A percentile compares a stretch with the other conserved stretches of the same genome.
Conservation (phyloP, 2,329 filamentous ascomycete species). For the Cladophialophora chaetospira region DNA sequence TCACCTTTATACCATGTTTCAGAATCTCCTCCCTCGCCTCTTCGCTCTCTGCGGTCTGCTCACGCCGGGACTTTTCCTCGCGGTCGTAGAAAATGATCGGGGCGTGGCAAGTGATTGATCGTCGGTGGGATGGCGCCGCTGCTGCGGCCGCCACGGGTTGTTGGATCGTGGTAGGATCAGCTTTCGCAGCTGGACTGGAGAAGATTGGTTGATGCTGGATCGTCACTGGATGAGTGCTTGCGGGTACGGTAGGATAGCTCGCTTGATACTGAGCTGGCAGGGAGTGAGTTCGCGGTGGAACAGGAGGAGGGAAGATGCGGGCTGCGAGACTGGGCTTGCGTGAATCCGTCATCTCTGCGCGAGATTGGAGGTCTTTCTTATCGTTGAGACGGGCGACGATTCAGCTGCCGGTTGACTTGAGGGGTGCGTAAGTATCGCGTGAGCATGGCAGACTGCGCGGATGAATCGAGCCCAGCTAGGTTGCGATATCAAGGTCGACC, state of each 20-base stretch:
- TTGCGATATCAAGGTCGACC: not conserved
- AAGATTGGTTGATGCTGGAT: not conserved
- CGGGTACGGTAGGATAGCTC: not conserved
- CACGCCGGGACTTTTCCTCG: slow-evolving; percentile 6
- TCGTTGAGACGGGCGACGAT: not conserved
- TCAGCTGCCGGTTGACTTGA: not conserved
- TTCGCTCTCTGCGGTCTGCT: slow-evolving; percentile 20
- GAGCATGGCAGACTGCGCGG: not conserved
- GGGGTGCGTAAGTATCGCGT: not conserved
- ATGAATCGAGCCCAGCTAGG: not conserved
- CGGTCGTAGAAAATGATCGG: slow-evolving; percentile 14
- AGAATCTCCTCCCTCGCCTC: slow-evolving; percentile 20
- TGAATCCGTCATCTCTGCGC: slow-evolving; percentile 16
- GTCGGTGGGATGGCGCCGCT: not conserved
- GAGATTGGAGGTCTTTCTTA: not conserved
- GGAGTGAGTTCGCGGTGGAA: not conserved
- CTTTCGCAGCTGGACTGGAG: not conserved
- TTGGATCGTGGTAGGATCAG: not conserved
- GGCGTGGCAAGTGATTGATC: not conserved
- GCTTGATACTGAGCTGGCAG: not conserved
- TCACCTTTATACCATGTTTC: slow-evolving; percentile 24
- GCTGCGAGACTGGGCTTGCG: slow-evolving; percentile 15
- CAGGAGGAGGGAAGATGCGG: slow-evolving; percentile 12
- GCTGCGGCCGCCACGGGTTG: not conserved
- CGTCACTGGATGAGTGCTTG: not conserved